phyloP scores from a whole-genome alignment of 192 early-diverging fungal species.

The Chytriomyces sp. region DNA sequence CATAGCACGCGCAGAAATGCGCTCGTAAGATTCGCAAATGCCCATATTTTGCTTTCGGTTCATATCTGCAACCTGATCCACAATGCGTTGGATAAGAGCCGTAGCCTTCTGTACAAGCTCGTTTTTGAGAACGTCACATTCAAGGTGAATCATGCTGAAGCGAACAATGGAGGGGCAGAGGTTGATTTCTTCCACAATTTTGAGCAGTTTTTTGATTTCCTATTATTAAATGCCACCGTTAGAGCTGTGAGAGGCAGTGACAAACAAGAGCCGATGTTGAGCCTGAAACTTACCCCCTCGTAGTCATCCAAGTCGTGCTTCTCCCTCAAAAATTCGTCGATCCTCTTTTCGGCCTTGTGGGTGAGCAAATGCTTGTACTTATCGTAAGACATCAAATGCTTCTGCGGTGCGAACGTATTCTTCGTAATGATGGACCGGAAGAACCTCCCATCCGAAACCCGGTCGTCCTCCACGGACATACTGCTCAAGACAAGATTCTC shows the following conservation, averaged over 20 bases:
- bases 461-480: conserved; percentile 59
- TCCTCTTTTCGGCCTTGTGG: conserved; percentile 65
- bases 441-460: conserved; percentile 56
- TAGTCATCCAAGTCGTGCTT: conserved; percentile 67
- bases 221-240: conserved; percentile 20
- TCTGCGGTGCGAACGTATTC: conserved; percentile 63
- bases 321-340: conserved; percentile 67
- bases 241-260: background rate
- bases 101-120: conserved; percentile 62
- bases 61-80: conserved; percentile 64
- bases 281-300: conserved; percentile 42
- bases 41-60: conserved; percentile 59
- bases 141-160: conserved; percentile 61
- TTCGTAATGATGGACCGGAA: conserved; percentile 54
- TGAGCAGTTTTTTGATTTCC: conserved; percentile 69
- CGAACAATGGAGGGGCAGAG: conserved; percentile 54
- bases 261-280: background rate
- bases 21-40: conserved; percentile 65
- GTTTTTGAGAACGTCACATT: conserved; percentile 60
- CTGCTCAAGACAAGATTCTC: conserved; percentile 48
- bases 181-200: conserved; percentile 58
- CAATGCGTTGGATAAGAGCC: conserved; percentile 57
- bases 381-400: conserved; percentile 61
- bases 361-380: conserved; percentile 65
- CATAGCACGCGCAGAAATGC: conserved; percentile 60